These are phyloP conservation scores for Hirschfeldia incana DNA, from an alignment of 345 rosid genomes.

Conservation along the genomic window DNA sequence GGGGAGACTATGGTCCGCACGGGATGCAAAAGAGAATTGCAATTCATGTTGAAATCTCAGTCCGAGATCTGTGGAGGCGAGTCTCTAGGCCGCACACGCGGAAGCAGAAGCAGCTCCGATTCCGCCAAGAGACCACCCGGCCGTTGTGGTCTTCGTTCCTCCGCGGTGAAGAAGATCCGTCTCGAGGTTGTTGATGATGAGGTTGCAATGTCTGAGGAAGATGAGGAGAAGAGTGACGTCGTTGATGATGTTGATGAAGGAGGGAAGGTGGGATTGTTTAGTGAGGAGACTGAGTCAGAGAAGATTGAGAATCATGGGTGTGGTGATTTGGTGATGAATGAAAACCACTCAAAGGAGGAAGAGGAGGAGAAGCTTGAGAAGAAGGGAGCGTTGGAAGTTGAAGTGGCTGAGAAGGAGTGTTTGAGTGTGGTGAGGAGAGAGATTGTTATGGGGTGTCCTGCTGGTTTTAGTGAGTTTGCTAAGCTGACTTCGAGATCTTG, in stretches of 20 bases:
- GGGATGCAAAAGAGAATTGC: conserved; percentile 80
- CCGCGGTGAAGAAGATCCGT: conserved; percentile 31
- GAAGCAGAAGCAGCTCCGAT: conserved; percentile 34
- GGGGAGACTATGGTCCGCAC: conserved; percentile 65
- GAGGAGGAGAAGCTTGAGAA: too few species aligned
- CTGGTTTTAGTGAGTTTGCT: conserved; percentile 3
- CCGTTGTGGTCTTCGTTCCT: conserved; percentile 3
- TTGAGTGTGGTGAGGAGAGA: background rate
- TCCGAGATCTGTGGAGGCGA: conserved; percentile 72
- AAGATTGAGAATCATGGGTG: background rate
- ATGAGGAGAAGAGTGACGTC: conserved; percentile 72
- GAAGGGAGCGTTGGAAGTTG: background rate
- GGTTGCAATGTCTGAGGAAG: conserved; percentile 46
- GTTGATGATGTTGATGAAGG: conserved; percentile 48
- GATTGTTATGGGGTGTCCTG: conserved; percentile 30
- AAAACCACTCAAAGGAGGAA: background rate
- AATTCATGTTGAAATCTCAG: conserved; percentile 74
- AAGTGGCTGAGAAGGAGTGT: background rate
- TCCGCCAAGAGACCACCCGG: conserved; percentile 37
- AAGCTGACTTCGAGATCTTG: conserved; percentile 28
- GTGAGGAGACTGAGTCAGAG: conserved; percentile 25
- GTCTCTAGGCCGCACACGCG: conserved; percentile 74
- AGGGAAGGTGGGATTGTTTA: conserved; percentile 33
- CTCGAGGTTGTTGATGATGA: conserved; percentile 23
- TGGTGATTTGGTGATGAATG: conserved; percentile 4